Evolutionary conservation across 2,329 filamentous ascomycete genomes (phyloP).

Genomic region (Fusarium sp.): DNA sequence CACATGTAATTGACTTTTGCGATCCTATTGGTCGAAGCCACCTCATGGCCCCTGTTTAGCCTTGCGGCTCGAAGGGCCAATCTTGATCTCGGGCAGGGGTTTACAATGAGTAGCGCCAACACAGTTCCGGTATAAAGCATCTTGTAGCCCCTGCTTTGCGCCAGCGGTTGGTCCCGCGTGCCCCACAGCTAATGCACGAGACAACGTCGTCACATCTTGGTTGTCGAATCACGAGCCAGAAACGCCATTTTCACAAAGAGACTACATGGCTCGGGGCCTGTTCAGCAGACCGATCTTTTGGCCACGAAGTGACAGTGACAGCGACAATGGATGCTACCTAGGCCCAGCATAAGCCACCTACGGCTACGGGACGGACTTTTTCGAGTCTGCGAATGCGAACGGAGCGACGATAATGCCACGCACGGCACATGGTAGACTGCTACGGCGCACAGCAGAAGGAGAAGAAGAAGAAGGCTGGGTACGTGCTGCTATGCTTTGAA

Average conservation of each 20-base stretch:
- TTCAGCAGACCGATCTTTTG: conserved; percentile 41
- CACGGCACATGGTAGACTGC: conserved; percentile 21
- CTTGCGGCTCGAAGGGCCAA: conserved; percentile 50
- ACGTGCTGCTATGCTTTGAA: neutral
- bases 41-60: conserved; percentile 22
- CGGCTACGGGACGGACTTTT: neutral
- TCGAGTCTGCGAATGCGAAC: neutral
- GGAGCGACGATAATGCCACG: conserved; percentile 10
- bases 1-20: conserved; percentile 5
- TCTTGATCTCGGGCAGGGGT: conserved; percentile 51
- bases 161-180: conserved; percentile 58
- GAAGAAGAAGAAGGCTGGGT: conserved; percentile 9
- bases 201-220: conserved; percentile 53
- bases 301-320: conserved; percentile 16
- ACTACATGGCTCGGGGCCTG: conserved; percentile 34
- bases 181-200: conserved; percentile 56
- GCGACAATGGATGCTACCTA: neutral
- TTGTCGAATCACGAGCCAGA: conserved; percentile 50
- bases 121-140: neutral
- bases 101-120: conserved; percentile 22
- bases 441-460: conserved; percentile 9
- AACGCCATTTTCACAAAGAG: conserved; percentile 36
- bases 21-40: conserved; percentile 20
- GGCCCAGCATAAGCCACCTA: too few species aligned
- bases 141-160: conserved; percentile 39